phyloP scores from a whole-genome alignment of 2,329 filamentous ascomycete genomes.

The Penicillium sumatraense region DNA sequence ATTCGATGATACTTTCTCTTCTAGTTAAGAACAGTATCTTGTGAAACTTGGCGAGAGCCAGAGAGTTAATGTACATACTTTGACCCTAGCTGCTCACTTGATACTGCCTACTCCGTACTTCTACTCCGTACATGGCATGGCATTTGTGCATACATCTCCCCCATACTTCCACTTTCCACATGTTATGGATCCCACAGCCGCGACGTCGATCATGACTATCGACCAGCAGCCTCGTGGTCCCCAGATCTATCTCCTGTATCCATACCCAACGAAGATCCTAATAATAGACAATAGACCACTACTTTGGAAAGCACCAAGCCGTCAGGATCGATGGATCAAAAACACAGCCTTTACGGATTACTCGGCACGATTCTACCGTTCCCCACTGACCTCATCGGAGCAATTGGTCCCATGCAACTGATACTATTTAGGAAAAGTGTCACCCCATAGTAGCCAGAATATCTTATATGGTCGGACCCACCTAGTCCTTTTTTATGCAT shows the following conservation, averaged over 20 bases:
- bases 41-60: background rate
- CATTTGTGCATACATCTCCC: too few relatives aligned
- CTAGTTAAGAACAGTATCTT: too few relatives aligned
- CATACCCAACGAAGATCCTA: background rate
- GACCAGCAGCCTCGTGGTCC: background rate
- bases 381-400: background rate
- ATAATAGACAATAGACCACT: too few relatives aligned
- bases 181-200: background rate
- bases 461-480: background rate
- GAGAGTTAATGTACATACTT: constrained; percentile 2
- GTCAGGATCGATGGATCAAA: background rate
- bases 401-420: background rate
- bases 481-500: constrained; percentile 5
- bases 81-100: background rate
- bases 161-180: background rate
- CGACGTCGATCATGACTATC: background rate
- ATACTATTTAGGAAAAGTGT: background rate
- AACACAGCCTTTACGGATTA: background rate
- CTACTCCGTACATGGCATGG: too few relatives aligned
- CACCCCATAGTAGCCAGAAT: background rate
- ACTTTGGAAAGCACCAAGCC: background rate
- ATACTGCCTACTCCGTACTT: background rate
- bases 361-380: background rate
- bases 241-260: background rate
- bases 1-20: background rate